phyloP scores from a whole-genome alignment of 495 filamentous ascomycete genomes.

The Aspergillus egyptiacus region DNA sequence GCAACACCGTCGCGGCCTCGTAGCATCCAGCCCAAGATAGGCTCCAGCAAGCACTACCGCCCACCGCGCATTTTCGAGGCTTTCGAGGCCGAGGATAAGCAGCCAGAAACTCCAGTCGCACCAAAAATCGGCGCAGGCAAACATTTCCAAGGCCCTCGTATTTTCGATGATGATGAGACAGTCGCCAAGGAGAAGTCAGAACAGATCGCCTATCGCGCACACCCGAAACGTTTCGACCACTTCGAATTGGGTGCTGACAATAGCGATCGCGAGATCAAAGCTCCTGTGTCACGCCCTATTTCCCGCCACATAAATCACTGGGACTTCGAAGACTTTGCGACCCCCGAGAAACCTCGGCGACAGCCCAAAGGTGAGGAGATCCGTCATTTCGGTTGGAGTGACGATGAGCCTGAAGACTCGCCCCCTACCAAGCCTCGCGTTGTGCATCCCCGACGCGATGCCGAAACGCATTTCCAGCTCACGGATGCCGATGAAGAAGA shows the following conservation, averaged over 20 bases:
- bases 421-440: slow-evolving; percentile 51
- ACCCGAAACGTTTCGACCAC: slow-evolving; percentile 76
- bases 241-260: slow-evolving; percentile 74
- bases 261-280: slow-evolving; percentile 30
- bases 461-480: slow-evolving; percentile 73
- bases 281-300: slow-evolving; percentile 36
- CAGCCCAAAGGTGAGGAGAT: slow-evolving; percentile 46
- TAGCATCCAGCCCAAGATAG: slow-evolving; percentile 54
- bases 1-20: slow-evolving; percentile 47
- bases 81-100: slow-evolving; percentile 17
- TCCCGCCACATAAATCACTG: slow-evolving; percentile 65
- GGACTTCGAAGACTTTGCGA: slow-evolving; percentile 80
- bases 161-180: slow-evolving; percentile 57
- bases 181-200: slow-evolving; percentile 28
- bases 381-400: slow-evolving; percentile 68
- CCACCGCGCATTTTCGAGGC: slow-evolving; percentile 65
- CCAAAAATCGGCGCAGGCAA: slow-evolving; percentile 56
- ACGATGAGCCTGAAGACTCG: slow-evolving; percentile 57
- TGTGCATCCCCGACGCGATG: slow-evolving; percentile 67
- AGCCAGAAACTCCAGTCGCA: slow-evolving; percentile 11
- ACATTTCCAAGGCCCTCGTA: slow-evolving; percentile 57
- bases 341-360: slow-evolving; percentile 66
- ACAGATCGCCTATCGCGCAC: slow-evolving; percentile 49
- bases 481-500: slow-evolving; percentile 39
- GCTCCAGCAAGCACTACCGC: slow-evolving; percentile 64